Evolutionary conservation across 371 early-diverging fungal genomes (phyloP).

Genomic region (Rhizopus sp.): DNA sequence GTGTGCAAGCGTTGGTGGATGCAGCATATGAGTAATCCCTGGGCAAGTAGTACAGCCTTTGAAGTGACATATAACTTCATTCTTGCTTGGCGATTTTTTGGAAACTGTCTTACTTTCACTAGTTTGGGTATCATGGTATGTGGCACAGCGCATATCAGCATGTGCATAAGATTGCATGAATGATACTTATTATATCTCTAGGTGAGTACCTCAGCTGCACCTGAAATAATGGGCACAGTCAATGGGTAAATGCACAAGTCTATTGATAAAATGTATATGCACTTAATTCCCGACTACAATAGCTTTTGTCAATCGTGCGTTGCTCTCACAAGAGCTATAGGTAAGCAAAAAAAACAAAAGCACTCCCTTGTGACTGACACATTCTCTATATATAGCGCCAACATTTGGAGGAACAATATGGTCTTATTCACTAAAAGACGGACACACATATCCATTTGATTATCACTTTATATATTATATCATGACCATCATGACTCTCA

Average conservation of each 20-base stretch:
- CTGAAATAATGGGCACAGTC: constrained; percentile 63
- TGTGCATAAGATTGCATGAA: too few relatives aligned
- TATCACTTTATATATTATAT: constrained; percentile 62
- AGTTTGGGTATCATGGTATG: constrained; percentile 62
- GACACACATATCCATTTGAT: constrained; percentile 64
- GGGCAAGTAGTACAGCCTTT: constrained; percentile 22
- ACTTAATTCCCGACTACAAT: neutral
- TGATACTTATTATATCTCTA: constrained; percentile 6
- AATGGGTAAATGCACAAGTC: constrained; percentile 48
- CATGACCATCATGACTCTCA: constrained; percentile 35
- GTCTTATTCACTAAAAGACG: constrained; percentile 61
- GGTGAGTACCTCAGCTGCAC: constrained; percentile 62
- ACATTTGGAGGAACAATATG: constrained; percentile 66
- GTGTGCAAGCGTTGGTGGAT: constrained; percentile 24
- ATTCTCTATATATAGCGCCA: constrained; percentile 38
- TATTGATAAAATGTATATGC: neutral
- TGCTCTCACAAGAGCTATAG: constrained; percentile 64
- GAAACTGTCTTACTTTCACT: constrained; percentile 62
- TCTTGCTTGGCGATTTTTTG: constrained; percentile 47
- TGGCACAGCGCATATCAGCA: too few relatives aligned
- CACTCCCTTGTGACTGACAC: neutral
- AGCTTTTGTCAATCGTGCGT: constrained; percentile 62
- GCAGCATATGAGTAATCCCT: constrained; percentile 19
- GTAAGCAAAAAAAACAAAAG: constrained; percentile 21
- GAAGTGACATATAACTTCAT: constrained; percentile 36